These are phyloP conservation scores for Trichoderma sp. DNA, from an alignment of 2,329 filamentous ascomycete species.

Conservation along the genomic window DNA sequence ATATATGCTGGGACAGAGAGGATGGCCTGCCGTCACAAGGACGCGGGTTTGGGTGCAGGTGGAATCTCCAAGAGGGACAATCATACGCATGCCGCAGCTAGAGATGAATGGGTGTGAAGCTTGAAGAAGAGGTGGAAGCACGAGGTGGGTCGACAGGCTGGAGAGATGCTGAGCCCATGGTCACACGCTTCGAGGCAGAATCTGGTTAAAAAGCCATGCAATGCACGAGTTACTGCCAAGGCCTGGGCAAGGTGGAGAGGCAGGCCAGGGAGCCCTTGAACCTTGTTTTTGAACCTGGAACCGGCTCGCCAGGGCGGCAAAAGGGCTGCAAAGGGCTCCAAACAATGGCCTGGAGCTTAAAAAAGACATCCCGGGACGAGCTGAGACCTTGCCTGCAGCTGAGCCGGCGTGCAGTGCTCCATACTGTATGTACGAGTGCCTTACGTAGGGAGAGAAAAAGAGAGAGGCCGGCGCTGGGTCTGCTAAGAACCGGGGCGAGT, in stretches of 20 bases:
- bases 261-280: background rate
- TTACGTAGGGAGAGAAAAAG: background rate
- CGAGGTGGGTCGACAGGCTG: conserved; percentile 13
- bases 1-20: background rate
- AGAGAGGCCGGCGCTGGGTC: background rate
- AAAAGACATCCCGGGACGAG: background rate
- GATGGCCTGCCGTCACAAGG: background rate
- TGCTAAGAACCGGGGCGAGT: background rate
- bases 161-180: conserved; percentile 15
- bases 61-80: background rate
- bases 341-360: background rate
- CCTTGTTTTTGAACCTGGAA: background rate
- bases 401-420: background rate
- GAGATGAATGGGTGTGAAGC: conserved; percentile 2
- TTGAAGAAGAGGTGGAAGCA: background rate
- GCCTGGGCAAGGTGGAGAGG: conserved; percentile 2
- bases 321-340: background rate
- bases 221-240: conserved; percentile 6
- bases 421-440: background rate
- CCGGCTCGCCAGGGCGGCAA: background rate
- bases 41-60: background rate
- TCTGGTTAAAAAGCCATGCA: background rate
- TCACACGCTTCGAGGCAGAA: conserved; percentile 16
- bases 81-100: background rate
- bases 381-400: background rate